Base-by-base conservation (phyloP, 2,329 filamentous ascomycete species). In the Hortaea sp. region DNA sequence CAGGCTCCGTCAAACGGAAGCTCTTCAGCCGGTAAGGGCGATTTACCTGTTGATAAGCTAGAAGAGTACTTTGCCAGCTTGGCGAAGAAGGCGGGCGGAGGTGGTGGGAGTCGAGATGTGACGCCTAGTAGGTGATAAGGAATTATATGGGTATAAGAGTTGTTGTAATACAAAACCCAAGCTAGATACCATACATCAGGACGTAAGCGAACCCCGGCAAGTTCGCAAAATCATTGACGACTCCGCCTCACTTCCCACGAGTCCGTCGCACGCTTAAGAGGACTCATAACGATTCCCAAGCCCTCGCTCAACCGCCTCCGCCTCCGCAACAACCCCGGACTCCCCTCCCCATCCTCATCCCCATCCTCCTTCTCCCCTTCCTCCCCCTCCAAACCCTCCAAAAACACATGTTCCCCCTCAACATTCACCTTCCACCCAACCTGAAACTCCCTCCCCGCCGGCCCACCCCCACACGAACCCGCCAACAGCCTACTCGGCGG, bases 11-110 rank as follows among this genome's bases (percentile, higher is more conserved):
- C 10, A 7, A 39, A 2, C 10, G 37, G 37, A 7, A 44, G 44
- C 29, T 56, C 57, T 3, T 63, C 68, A 4, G 66, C 68, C 41
- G 69, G 68, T 12, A 76, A 77, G 60, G 67, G 68, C n/a, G 74
- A 80, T 51, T 76, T 63, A 32, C 58, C 61, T 6, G 53, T 78
- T 42, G 76, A 81, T 61, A 73, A 73, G 30, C 62, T 82, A 48
- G 76, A 76, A 42, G 75, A 71, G 47, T 81, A 81, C 62, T 81
- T 82, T 56, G 73, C 72, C 9, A 73, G 72, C 7, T 64, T 81
- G 40, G 73, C 79, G 61, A 78, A 76, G 58, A 77, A 74, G 53
- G 63, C 65, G 29, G 67, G 64, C 4, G 54, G 58, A 7, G 52
- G 57, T 13, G 48, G 47, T 45, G 32, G 32, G 32, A 35, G 32